Evolutionary conservation across 2,329 filamentous ascomycete genomes (phyloP).

Genomic region (Sarocladium kiliense): DNA sequence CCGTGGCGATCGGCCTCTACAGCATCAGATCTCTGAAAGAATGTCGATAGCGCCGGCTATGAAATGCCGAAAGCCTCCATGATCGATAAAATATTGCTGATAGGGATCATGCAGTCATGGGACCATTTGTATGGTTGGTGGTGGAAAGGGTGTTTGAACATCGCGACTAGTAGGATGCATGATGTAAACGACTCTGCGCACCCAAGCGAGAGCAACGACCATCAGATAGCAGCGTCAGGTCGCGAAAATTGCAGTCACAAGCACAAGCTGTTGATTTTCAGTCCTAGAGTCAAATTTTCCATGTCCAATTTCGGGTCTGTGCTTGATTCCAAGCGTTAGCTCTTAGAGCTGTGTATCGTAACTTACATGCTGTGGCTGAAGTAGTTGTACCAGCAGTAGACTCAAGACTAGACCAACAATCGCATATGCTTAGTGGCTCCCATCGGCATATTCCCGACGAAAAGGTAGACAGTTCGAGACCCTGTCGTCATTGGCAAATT

Average conservation of each 20-base stretch:
- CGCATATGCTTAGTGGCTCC: no score
- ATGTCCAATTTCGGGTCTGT: no score
- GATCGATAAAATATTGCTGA: not conserved
- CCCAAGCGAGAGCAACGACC: no score
- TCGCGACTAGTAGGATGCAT: not conserved
- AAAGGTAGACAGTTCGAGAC: not conserved
- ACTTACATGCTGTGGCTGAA: no score
- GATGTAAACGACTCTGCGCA: constrained; percentile 2
- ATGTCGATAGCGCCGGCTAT: not conserved
- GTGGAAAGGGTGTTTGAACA: not conserved
- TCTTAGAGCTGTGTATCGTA: no score
- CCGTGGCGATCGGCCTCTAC: not conserved
- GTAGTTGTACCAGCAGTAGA: no score
- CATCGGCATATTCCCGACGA: not conserved
- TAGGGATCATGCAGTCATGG: not conserved
- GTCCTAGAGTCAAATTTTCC: no score
- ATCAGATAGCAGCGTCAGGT: no score
- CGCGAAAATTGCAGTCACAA: no score
- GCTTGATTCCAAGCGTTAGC: no score
- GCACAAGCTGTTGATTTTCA: no score
- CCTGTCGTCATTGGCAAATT: not conserved
- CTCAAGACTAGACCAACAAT: no score
- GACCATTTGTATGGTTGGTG: not conserved
- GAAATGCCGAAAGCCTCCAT: not conserved
- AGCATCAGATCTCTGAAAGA: not conserved